Evolutionary conservation across 768 basidiomycete species (phyloP).

Genomic region (Mycena metata): DNA sequence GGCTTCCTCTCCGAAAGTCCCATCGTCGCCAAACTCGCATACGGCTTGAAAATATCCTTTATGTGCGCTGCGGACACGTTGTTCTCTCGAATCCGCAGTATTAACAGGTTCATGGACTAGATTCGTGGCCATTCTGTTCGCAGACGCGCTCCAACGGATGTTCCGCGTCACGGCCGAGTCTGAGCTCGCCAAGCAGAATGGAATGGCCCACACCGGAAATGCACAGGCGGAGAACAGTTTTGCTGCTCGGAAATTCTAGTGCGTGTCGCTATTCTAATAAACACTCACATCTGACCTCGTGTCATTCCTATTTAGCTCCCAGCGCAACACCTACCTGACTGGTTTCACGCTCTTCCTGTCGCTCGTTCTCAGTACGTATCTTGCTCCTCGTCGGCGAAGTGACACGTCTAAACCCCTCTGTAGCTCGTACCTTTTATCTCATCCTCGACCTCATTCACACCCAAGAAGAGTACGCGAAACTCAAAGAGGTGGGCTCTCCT

Average conservation of each 20-base stretch:
- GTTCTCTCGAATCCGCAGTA: not conserved
- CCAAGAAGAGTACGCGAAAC: slow-evolving; percentile 87
- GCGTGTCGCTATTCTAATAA: slow-evolving; percentile 42
- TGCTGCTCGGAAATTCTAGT: slow-evolving; percentile 96
- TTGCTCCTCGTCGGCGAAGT: no score
- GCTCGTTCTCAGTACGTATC: slow-evolving; percentile 79
- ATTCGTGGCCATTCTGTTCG: slow-evolving; percentile 89
- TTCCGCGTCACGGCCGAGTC: slow-evolving; percentile 81
- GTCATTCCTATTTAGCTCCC: slow-evolving; percentile 64
- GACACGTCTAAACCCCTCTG: no score
- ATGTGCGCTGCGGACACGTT: slow-evolving; percentile 66
- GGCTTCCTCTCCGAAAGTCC: slow-evolving; percentile 77
- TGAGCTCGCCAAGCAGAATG: slow-evolving; percentile 72
- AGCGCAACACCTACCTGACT: slow-evolving; percentile 93
- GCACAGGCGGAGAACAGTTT: slow-evolving; percentile 88
- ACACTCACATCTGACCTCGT: not conserved
- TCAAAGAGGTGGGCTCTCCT: slow-evolving; percentile 62
- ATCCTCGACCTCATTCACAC: slow-evolving; percentile 91
- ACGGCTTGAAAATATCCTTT: slow-evolving; percentile 94
- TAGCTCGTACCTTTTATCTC: slow-evolving; percentile 83
- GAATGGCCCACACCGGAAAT: slow-evolving; percentile 65
- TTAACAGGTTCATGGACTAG: slow-evolving; percentile 47
- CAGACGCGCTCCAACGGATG: slow-evolving; percentile 95
- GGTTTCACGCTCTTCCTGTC: slow-evolving; percentile 97
- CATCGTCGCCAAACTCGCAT: slow-evolving; percentile 87